Conservation (phyloP, 805 yeast genomes). For the Millerozyma acaciae region DNA sequence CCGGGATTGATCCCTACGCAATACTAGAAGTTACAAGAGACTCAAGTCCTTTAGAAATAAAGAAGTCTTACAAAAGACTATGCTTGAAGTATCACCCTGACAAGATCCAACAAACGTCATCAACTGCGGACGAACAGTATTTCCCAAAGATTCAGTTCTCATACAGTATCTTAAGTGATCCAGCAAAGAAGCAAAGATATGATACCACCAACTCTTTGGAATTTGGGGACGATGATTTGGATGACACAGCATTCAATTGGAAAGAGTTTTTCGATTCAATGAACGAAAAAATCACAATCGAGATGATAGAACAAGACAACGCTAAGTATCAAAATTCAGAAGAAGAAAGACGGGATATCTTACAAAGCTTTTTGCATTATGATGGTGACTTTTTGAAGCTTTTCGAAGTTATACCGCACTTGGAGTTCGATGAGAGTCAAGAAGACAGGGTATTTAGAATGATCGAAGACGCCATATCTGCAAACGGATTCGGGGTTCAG, state of each 20-base stretch:
- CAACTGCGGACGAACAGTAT: conserved; percentile 16
- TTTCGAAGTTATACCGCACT: conserved; percentile 75
- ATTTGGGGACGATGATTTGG: conserved; percentile 31
- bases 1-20: conserved; percentile 61
- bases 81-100: conserved; percentile 73
- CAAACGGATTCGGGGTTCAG: conserved; percentile 23
- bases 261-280: conserved; percentile 48
- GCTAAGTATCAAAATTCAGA: conserved; percentile 55
- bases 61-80: conserved; percentile 60
- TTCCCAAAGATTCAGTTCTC: conserved; percentile 77
- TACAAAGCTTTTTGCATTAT: conserved; percentile 50
- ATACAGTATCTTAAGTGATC: conserved; percentile 63
- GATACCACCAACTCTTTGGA: conserved; percentile 65
- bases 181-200: conserved; percentile 49
- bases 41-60: conserved; percentile 52
- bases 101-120: conserved; percentile 40
- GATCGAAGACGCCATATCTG: conserved; percentile 42
- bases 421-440: conserved; percentile 56
- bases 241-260: conserved; percentile 51
- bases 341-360: conserved; percentile 62
- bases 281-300: conserved; percentile 53
- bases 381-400: conserved; percentile 68
- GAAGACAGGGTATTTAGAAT: conserved; percentile 58
- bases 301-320: conserved; percentile 67
- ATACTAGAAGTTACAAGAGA: conserved; percentile 39